phyloP scores from a whole-genome alignment of 768 basidiomycete genomes.

The Daedaleopsis sinensis region DNA sequence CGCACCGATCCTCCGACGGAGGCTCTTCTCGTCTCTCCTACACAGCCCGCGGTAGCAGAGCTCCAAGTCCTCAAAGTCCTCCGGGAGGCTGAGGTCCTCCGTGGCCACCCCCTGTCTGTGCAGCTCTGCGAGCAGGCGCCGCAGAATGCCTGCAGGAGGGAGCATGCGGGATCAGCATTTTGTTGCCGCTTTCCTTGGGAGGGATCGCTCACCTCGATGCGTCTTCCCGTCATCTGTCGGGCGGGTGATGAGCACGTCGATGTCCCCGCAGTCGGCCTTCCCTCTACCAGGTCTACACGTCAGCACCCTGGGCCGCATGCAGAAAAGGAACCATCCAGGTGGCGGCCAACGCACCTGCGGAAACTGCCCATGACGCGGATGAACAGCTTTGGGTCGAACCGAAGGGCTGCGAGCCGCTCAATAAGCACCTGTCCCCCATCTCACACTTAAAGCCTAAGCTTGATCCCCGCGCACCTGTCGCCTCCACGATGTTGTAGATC shows the following conservation, averaged over 20 bases:
- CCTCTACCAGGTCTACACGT: conserved; percentile 50
- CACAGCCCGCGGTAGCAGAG: conserved; percentile 84
- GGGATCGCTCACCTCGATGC: conserved; percentile 57
- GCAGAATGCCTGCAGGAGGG: conserved; percentile 55
- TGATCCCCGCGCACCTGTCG: conserved; percentile 54
- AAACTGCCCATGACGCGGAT: conserved; percentile 94
- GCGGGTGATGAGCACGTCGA: conserved; percentile 88
- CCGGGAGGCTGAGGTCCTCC: conserved; percentile 77
- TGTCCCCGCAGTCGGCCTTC: conserved; percentile 83
- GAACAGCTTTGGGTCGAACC: conserved; percentile 69
- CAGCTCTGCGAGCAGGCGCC: conserved; percentile 57
- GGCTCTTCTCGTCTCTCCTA: conserved; percentile 40
- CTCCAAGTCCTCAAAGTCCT: conserved; percentile 69
- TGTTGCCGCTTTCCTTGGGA: not conserved
- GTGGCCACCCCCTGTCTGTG: conserved; percentile 66
- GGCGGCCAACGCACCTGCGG: conserved; percentile 51
- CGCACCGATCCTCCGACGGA: conserved; percentile 67
- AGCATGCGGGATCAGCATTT: not conserved
- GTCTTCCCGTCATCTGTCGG: conserved; percentile 70
- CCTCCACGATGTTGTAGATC: conserved; percentile 74
- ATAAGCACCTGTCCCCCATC: no score
- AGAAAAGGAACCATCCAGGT: no score
- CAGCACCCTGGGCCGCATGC: no score
- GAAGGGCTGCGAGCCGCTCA: conserved; percentile 50
- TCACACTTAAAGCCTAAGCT: no score